phyloP scores from a whole-genome alignment of 208 protist genomes.

The Leishmania arabica region DNA sequence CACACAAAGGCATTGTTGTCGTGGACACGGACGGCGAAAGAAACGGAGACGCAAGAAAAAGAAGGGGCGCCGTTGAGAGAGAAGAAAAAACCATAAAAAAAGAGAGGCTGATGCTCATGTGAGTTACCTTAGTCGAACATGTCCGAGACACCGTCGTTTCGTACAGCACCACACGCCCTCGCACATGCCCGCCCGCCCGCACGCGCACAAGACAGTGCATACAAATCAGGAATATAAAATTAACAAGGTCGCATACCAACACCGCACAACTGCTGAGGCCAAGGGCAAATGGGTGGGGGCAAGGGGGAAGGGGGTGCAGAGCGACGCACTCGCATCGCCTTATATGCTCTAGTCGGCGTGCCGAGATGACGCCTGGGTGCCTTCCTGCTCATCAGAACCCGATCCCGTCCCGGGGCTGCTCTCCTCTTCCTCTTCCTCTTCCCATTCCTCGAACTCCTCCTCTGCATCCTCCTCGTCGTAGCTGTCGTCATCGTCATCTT shows the following conservation, averaged over 20 bases:
- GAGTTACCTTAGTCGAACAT: constrained; percentile 11
- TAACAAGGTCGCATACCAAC: not conserved
- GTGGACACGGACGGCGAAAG: not conserved
- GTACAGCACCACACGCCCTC: not conserved
- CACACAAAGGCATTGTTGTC: not conserved
- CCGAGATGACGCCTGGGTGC: not conserved
- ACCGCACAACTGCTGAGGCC: not conserved
- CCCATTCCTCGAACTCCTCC: constrained; percentile 9
- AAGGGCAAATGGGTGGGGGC: not conserved
- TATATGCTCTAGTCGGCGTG: not conserved
- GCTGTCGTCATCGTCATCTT: constrained; percentile 31
- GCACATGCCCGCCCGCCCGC: not conserved
- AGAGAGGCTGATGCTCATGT: not conserved
- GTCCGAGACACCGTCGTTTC: constrained; percentile 2
- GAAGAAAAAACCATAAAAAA: not conserved
- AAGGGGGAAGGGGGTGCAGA: not conserved
- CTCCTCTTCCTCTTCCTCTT: constrained; percentile 18
- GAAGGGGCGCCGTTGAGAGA: constrained; percentile 1
- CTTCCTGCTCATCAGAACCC: constrained; percentile 7
- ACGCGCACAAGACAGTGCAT: not conserved
- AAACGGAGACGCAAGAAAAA: not conserved
- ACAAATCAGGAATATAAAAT: not conserved
- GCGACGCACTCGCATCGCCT: not conserved
- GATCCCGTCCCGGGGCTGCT: constrained; percentile 8
- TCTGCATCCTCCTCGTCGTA: constrained; percentile 22